Conservation (phyloP, 2,329 filamentous ascomycete genomes). For the Hyphodiscus sp. region DNA sequence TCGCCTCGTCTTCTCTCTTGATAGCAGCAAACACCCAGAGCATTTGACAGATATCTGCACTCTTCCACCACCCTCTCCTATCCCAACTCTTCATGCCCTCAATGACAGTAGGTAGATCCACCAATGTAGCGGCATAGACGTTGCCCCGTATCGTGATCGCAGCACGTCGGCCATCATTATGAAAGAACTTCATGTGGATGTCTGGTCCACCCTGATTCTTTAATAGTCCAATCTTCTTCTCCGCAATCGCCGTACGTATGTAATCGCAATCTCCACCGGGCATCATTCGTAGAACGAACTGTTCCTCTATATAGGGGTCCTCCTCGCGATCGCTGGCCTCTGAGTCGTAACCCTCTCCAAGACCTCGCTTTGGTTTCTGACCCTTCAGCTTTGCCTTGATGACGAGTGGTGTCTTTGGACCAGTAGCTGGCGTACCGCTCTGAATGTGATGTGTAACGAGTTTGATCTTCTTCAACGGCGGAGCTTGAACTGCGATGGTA, state of each 20-base stretch:
- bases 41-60: constrained; percentile 70
- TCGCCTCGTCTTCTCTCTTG: constrained; percentile 45
- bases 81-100: constrained; percentile 74
- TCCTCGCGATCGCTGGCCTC: constrained; percentile 85
- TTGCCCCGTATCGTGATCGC: constrained; percentile 52
- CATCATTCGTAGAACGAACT: constrained; percentile 82
- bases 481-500: constrained; percentile 21
- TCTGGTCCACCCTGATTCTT: constrained; percentile 64
- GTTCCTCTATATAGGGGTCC: constrained; percentile 84
- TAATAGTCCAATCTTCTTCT: constrained; percentile 67
- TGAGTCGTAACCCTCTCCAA: constrained; percentile 91
- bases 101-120: constrained; percentile 64
- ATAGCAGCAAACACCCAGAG: constrained; percentile 57
- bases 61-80: constrained; percentile 65
- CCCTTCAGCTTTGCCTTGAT: constrained; percentile 60
- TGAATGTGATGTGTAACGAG: constrained; percentile 17
- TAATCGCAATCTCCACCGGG: constrained; percentile 84
- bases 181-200: constrained; percentile 73
- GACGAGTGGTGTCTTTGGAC: constrained; percentile 30
- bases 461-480: constrained; percentile 42
- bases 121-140: constrained; percentile 58
- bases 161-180: constrained; percentile 54
- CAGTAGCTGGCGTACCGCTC: constrained; percentile 13
- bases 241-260: constrained; percentile 66
- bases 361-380: constrained; percentile 60